A percentile compares a stretch with the other conserved stretches of the same genome.
phyloP scores from a whole-genome alignment of 164 flowering plant species.

The Vitis rotundifolia region DNA sequence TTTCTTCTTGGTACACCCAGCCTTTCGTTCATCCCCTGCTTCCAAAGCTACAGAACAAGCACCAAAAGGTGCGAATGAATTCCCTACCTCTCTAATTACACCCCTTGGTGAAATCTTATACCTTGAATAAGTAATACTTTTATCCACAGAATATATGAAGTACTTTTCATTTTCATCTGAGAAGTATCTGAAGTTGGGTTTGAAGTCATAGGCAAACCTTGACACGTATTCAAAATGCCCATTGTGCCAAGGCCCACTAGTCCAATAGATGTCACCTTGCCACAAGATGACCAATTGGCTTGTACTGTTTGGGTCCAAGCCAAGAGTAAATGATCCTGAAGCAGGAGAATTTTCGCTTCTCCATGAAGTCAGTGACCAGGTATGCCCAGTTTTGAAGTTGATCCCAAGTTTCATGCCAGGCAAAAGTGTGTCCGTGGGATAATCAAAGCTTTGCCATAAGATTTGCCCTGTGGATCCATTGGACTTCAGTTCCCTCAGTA shows the following conservation, averaged over 20 bases:
- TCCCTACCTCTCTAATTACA: too few species aligned
- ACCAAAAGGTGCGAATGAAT: too few species aligned
- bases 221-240: not conserved
- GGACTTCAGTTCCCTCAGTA: slow-evolving; percentile 21
- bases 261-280: slow-evolving; percentile 7
- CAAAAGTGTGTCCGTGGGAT: slow-evolving; percentile 35
- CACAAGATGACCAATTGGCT: slow-evolving; percentile 19
- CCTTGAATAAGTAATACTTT: not conserved
- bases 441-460: slow-evolving; percentile 41
- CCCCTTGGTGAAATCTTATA: too few species aligned
- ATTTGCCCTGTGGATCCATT: slow-evolving; percentile 14
- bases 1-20: slow-evolving; percentile 11
- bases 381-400: slow-evolving; percentile 16
- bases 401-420: slow-evolving; percentile 39
- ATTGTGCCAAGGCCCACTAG: slow-evolving; percentile 11
- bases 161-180: slow-evolving; percentile 11
- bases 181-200: not conserved
- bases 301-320: slow-evolving; percentile 14
- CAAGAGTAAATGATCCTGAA: slow-evolving; percentile 24
- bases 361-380: slow-evolving; percentile 29
- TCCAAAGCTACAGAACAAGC: too few species aligned
- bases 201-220: not conserved
- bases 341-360: slow-evolving; percentile 13
- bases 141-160: not conserved
- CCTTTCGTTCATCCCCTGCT: too few species aligned